Evolutionary conservation across 2,329 filamentous ascomycete species (phyloP), one percentile per base, ranked within the genome.

Genomic region (Fusarium anthophilum): DNA sequence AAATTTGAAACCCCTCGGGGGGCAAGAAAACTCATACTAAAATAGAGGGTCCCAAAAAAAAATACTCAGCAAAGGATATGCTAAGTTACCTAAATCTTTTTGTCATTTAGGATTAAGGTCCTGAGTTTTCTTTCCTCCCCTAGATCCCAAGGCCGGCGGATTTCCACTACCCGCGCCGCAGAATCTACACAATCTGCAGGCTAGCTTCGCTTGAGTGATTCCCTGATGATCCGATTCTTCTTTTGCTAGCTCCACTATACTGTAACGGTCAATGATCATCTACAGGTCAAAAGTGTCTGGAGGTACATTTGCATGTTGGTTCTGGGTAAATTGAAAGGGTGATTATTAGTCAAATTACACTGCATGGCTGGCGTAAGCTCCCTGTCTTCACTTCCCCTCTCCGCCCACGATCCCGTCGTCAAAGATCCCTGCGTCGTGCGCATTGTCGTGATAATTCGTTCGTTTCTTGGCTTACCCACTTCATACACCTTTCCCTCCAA

Each of bases 341-440:
- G 32, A 15, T n/a, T 55, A 17, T 28, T 39, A 54, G 38, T 69
- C 32, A 50, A 50, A 44, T 63, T 51, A 70, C 26, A 70, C 66
- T 17, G 60, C 60, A 41, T 70, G 60, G 24, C 45, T 22, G 66
- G 68, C 24, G 66, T 60, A 35, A 56, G 58, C 38, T 66, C 60
- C 39, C 60, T 66, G 8, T 60, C 68, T n/a, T 66, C 63, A 17
- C 63, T 60, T 18, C 50, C 60, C 38, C 48, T 60, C 44, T 70
- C 68, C 22, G 37, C 41, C 54, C 66, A 66, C 20, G 66, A 70
- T 53, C 64, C 43, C 15, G 39, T 17, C 4, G 64, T 59, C n/a
- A 39, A 37, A 9, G 37, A 66, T 14, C 57, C 54, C 24, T 54
- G 32, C 20, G 48, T 26, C 22, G 43, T 32, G 7, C 38, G 50